Conservation (phyloP, 148 eudicot species). For the Rhododendron ferrugineum region DNA sequence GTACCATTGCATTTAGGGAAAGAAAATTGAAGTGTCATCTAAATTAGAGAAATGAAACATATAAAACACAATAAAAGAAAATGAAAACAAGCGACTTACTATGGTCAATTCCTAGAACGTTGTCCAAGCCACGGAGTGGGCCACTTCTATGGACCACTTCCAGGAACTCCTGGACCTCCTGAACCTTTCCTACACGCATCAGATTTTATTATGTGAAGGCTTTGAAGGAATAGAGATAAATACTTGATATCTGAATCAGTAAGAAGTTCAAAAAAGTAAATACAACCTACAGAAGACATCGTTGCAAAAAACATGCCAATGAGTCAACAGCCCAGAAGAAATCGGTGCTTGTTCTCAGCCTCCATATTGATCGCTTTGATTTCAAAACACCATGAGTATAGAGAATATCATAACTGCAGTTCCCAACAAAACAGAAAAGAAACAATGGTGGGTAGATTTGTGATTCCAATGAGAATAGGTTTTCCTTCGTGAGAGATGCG, state of each 20-base stretch:
- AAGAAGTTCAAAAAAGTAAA: not conserved
- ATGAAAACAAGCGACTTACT: slow-evolving; percentile 42
- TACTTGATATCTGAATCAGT: not conserved
- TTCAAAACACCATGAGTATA: slow-evolving; percentile 55
- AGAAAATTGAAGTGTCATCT: not conserved
- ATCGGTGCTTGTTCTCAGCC: slow-evolving; percentile 70
- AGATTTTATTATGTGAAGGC: slow-evolving; percentile 65
- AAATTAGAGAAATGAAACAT: not conserved
- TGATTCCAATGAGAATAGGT: not conserved
- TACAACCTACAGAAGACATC: slow-evolving; percentile 60
- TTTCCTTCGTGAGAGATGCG: not conserved
- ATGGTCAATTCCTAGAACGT: slow-evolving; percentile 64
- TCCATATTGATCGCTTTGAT: slow-evolving; percentile 71
- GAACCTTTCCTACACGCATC: slow-evolving; percentile 74
- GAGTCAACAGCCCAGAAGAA: slow-evolving; percentile 59
- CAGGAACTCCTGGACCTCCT: slow-evolving; percentile 85
- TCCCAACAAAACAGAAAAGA: too few relatives aligned
- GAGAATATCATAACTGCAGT: not conserved
- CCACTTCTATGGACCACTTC: slow-evolving; percentile 80
- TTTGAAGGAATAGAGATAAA: not conserved
- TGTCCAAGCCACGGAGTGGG: slow-evolving; percentile 72
- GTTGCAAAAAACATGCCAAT: slow-evolving; percentile 62
- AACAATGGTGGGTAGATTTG: too few relatives aligned
- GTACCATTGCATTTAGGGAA: not conserved
- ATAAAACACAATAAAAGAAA: not conserved